A percentile compares a stretch with the other conserved stretches of the same genome.
Evolutionary conservation across 148 eudicot species (phyloP).

Genomic region (Talinum fruticosum): DNA sequence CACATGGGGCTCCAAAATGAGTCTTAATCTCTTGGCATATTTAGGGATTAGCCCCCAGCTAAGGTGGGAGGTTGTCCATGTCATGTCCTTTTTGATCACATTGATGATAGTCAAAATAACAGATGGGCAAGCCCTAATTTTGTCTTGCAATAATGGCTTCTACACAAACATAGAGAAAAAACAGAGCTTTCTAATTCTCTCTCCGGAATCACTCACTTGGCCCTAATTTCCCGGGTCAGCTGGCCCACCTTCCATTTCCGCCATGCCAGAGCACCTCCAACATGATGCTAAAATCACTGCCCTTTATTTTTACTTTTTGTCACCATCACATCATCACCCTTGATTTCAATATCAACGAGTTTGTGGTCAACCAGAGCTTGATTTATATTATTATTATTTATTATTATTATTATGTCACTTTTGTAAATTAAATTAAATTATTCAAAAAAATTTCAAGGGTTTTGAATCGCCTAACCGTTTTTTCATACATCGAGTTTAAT

Average conservation of each 20-base stretch:
- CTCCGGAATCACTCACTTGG: neutral
- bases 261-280: neutral
- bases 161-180: neutral
- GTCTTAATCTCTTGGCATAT: neutral
- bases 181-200: neutral
- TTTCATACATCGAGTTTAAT: neutral
- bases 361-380: neutral
- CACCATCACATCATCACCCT: neutral
- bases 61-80: neutral
- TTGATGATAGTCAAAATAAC: neutral
- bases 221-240: slow-evolving; percentile 28
- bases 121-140: slow-evolving; percentile 14
- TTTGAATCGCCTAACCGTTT: slow-evolving; percentile 13
- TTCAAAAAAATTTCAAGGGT: neutral
- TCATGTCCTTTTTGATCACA: neutral
- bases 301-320: neutral
- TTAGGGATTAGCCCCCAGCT: slow-evolving; percentile 1
- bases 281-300: slow-evolving; percentile 6
- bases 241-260: slow-evolving; percentile 7
- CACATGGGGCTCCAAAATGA: neutral
- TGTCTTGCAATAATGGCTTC: neutral
- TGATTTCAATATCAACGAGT: neutral
- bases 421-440: neutral
- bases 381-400: too few relatives aligned
- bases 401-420: neutral